Evolutionary conservation across 2,329 filamentous ascomycete genomes (phyloP), one percentile per base, ranked within the genome.

Genomic region (Arthrobotrys conoides): DNA sequence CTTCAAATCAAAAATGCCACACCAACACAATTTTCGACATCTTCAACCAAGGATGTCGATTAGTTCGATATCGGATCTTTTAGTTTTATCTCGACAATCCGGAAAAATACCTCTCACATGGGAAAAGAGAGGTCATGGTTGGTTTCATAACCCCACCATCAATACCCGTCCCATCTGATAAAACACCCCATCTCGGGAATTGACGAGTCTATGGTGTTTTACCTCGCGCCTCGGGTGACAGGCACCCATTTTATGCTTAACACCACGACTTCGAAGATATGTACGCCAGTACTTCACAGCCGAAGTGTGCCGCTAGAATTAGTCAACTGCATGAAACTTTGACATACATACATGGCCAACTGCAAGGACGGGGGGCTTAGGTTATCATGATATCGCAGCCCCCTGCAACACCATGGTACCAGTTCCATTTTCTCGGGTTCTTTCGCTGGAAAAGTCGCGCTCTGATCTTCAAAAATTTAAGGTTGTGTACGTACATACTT

Each of bases 211-310:
- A 27, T 49, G 6, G 61, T 22, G 41, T 38, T 61, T 51, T 66
- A 59, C 70, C 55, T 73, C 55, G 67, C 67, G 64, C 61, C 53
- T 75, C 71, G 71, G 71, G 51, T 67, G 18, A 24, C 46, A 10
- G 22, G 20, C 22, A 51, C 22, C 9, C 12, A 12, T 48, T 61
- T 75, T 63, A 67, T 67, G 70, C 51, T 67, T 67, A 53, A 73
- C 59, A 46, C 44, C n/a, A 57, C 14, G 3, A 41, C 38, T 16
- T 41, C 38, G 14, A 41, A 41, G 27, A 6, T 30, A 30, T 30
- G 6, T 30, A 6, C n/a, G n/a, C n/a, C 16, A 16, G 14, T 41
- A 16, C 49, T 36, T 49, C 10, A 57, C 38, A 61, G 27, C 71
- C 71, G 71, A 75, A 75, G 53, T 22, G 10, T 63, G 41, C 71